A percentile compares a stretch with the other conserved stretches of the same genome.
Conservation (phyloP, 257 asterid genomes). For the Striga asiatica region DNA sequence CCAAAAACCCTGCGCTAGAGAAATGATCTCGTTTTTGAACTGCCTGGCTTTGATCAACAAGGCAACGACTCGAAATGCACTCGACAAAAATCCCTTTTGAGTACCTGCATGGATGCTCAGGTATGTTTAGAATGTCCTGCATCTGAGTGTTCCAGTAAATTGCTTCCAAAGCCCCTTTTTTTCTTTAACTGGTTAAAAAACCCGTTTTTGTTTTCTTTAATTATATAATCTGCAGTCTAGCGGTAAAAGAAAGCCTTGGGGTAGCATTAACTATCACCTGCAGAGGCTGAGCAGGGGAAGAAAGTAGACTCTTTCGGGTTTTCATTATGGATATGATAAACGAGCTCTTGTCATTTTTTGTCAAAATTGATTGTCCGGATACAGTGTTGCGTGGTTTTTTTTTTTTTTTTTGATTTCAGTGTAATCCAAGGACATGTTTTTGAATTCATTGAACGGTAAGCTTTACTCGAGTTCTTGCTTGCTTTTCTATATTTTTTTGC, state of each 20-base stretch:
- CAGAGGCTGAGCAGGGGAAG: slow-evolving; percentile 78
- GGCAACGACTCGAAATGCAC: slow-evolving; percentile 57
- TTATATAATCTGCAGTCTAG: slow-evolving; percentile 57
- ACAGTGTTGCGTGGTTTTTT: too few relatives aligned
- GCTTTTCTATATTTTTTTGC: too few relatives aligned
- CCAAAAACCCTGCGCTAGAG: slow-evolving; percentile 84
- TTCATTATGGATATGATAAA: too few relatives aligned
- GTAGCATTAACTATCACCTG: slow-evolving; percentile 83
- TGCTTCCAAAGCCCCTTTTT: too few relatives aligned
- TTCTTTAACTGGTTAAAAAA: neutral
- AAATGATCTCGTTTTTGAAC: slow-evolving; percentile 62
- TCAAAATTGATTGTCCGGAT: too few relatives aligned
- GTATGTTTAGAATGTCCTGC: too few relatives aligned
- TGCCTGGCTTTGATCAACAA: slow-evolving; percentile 69
- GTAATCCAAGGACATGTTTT: too few relatives aligned
- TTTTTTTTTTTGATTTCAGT: too few relatives aligned
- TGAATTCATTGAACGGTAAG: too few relatives aligned
- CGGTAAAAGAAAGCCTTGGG: slow-evolving; percentile 59
- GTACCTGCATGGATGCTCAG: slow-evolving; percentile 87
- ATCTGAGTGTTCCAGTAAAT: neutral
- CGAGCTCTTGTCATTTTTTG: too few relatives aligned
- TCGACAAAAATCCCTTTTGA: slow-evolving; percentile 56
- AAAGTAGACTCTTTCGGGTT: slow-evolving; percentile 25
- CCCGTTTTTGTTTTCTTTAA: neutral
- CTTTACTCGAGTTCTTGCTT: too few relatives aligned